phyloP scores from a whole-genome alignment of 1,284 basidiomycete genomes.

The Tilletia horrida region DNA sequence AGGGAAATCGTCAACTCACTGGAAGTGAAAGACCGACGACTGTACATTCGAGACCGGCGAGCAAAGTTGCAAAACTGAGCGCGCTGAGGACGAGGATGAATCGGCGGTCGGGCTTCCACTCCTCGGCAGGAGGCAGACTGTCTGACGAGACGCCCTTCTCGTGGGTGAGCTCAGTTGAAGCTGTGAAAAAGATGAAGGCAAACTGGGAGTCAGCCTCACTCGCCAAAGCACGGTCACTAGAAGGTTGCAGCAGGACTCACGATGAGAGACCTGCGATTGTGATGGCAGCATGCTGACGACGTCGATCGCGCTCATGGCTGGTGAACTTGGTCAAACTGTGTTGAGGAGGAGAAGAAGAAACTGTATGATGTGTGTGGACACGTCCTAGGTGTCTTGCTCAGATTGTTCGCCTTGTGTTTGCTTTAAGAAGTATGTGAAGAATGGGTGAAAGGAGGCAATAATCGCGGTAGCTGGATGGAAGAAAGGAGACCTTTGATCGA shows the following conservation, averaged over 20 bases:
- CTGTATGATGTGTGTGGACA: too few species aligned
- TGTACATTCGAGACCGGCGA: background rate
- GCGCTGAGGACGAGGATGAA: slow-evolving; percentile 1
- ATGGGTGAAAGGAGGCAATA: too few species aligned
- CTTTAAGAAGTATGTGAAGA: too few species aligned
- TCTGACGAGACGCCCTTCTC: background rate
- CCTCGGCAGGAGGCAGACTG: background rate
- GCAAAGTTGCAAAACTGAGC: background rate
- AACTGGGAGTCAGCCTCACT: too few species aligned
- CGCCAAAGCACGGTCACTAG: background rate
- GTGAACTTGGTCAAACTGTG: too few species aligned
- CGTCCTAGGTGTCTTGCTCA: too few species aligned
- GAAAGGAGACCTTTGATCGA: too few species aligned
- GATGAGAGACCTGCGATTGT: background rate
- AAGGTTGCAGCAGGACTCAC: background rate
- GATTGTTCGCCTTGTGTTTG: too few species aligned
- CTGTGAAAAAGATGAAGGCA: too few species aligned
- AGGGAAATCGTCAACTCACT: too few species aligned
- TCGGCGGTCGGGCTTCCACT: background rate
- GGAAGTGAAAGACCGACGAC: background rate
- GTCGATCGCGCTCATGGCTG: background rate
- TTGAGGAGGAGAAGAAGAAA: too few species aligned
- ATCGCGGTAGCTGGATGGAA: too few species aligned
- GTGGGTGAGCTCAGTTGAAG: background rate
- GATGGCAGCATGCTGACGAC: background rate